Evolutionary conservation across 306 rosid genomes (phyloP).

Genomic region (Alnus glutinosa): DNA sequence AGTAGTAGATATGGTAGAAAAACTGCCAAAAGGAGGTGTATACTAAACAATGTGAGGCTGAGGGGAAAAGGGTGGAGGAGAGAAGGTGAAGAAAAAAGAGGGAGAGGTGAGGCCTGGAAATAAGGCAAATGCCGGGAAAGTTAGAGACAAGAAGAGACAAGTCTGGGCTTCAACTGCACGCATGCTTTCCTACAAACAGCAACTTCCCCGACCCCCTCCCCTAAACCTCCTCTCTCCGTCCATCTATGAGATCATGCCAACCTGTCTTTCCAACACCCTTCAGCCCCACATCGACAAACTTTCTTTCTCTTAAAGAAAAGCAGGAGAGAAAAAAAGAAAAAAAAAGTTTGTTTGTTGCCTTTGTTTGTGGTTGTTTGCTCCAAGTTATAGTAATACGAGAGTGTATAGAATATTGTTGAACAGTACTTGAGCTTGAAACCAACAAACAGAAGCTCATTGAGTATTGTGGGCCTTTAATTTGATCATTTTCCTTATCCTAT

Average conservation of each 20-base stretch:
- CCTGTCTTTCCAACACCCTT: conserved; percentile 50
- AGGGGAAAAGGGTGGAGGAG: conserved; percentile 15
- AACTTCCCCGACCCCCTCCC: conserved; percentile 28
- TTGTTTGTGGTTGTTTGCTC: not conserved
- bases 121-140: conserved; percentile 62
- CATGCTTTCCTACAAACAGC: conserved; percentile 50
- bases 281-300: conserved; percentile 25
- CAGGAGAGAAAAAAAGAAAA: not conserved
- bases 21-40: conserved; percentile 26
- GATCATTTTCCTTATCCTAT: conserved; percentile 6
- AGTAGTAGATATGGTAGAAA: not conserved
- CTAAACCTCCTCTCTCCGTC: not conserved
- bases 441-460: conserved; percentile 16
- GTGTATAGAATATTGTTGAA: conserved; percentile 15
- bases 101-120: conserved; percentile 31
- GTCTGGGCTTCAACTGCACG: conserved; percentile 57
- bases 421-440: conserved; percentile 6
- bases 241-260: conserved; percentile 29
- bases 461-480: not conserved
- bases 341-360: conserved; percentile 5
- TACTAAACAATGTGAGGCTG: conserved; percentile 7
- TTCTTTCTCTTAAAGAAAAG: conserved; percentile 25
- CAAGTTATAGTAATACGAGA: conserved; percentile 16
- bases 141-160: conserved; percentile 59
- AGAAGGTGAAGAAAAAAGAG: conserved; percentile 4